Base-by-base conservation (phyloP, 345 rosid species). In the Conringia planisiliqua region DNA sequence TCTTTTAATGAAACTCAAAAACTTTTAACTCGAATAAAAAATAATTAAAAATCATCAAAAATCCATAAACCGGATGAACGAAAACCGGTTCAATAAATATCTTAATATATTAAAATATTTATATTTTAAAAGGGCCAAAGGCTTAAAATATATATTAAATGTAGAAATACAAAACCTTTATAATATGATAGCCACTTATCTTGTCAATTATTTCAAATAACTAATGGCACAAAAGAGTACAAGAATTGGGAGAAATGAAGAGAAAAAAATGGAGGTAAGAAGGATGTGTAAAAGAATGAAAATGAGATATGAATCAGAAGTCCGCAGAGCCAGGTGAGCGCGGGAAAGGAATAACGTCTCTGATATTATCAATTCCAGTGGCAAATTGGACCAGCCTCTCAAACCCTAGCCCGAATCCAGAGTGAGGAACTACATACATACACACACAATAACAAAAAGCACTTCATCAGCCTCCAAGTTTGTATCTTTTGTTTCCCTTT, bases 361-460 rank as follows among this genome's bases (percentile, higher is more conserved):
- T 82, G 82, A 92, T 95, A 56, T 95, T 95, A 29, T 92, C 97
- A 35, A 95, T 78, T 61, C 99, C 99, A 7, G 97, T 91, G 11
- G 90, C 97, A 70, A 94, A 95, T 36, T 95, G 99, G 69, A 95
- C 97, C 24, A 92, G 90, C 83, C 99, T 88, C 81, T 95, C 99
- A 54, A 95, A 95, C 3, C 99, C 97, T 29, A 91, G 82, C 24
- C 99, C 97, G 24, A 90, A 95, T 8, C 99, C 99, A 17, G 99
- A 92, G 74, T 95, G 99, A 72, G 99, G 96, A 87, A 95, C 99
- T 95, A 86, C 46, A 66, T 11, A 50, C 50, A 50, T 27, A 40
- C 55, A 59, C 16, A 70, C 22, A 72, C 17, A 72, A 17, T 0
- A 50, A 12, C 6, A 73, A 62, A 38, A 36, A 24, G 43, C 17